Evolutionary conservation across 2,329 filamentous ascomycete genomes (phyloP).

Genomic region (Claviceps africana): DNA sequence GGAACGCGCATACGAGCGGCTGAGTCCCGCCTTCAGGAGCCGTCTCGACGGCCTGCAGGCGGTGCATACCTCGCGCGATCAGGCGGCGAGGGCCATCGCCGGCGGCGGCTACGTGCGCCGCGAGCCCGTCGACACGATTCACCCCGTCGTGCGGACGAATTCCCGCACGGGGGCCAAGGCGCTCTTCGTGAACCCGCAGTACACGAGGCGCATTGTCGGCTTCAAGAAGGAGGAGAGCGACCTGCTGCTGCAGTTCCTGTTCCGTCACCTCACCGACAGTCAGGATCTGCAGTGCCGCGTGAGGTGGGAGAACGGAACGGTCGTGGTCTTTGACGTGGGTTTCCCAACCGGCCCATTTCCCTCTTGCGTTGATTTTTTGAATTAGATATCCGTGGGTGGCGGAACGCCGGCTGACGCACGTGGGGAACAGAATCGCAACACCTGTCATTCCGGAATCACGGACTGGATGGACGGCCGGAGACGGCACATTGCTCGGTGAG

Average conservation of each 20-base stretch:
- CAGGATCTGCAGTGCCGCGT: constrained; percentile 51
- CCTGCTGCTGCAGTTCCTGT: constrained; percentile 51
- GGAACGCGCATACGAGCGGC: constrained; percentile 25
- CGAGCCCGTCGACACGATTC: constrained; percentile 53
- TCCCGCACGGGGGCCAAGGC: constrained; percentile 53
- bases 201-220: constrained; percentile 44
- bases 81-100: constrained; percentile 14
- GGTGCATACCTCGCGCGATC: constrained; percentile 49
- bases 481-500: background rate
- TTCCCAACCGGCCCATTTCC: no score
- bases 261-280: constrained; percentile 49
- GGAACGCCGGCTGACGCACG: no score
- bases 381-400: no score
- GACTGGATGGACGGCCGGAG: constrained; percentile 1
- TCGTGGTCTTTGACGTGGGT: constrained; percentile 36
- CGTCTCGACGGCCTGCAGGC: constrained; percentile 52
- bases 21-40: constrained; percentile 51
- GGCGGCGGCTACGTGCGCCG: constrained; percentile 40
- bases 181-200: constrained; percentile 48
- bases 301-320: constrained; percentile 46
- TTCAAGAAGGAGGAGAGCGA: constrained; percentile 58
- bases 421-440: constrained; percentile 1
- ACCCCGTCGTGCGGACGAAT: constrained; percentile 23
- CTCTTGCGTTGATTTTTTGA: background rate
- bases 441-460: background rate